Evolutionary conservation across 108 stramenopile genomes (phyloP).

Genomic region (Epithemia pelagica): DNA sequence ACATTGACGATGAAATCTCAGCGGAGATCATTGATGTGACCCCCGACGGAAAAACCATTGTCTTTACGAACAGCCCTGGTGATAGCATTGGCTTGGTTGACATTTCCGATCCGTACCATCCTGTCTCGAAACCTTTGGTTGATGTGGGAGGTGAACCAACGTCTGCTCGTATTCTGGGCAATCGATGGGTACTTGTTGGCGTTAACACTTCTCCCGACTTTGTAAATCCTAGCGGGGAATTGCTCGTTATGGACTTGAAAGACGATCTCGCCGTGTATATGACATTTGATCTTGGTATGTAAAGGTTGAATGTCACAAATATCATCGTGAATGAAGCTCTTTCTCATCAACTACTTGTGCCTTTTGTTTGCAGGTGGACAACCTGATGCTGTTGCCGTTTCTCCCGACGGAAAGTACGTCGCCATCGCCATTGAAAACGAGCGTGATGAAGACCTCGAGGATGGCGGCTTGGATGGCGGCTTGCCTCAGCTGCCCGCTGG

Average conservation of each 20-base stretch:
- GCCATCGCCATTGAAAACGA: conserved; percentile 67
- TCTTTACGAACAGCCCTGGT: conserved; percentile 37
- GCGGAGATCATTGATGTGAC: conserved; percentile 40
- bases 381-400: conserved; percentile 49
- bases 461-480: conserved; percentile 33
- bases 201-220: conserved; percentile 50
- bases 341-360: too few species aligned
- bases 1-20: conserved; percentile 30
- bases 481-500: conserved; percentile 51
- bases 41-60: conserved; percentile 37
- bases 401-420: conserved; percentile 35
- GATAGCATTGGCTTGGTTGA: conserved; percentile 53
- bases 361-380: conserved; percentile 17
- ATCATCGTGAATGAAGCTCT: too few species aligned
- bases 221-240: conserved; percentile 29
- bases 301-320: too few species aligned
- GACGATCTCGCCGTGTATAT: conserved; percentile 26
- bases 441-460: conserved; percentile 52
- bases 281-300: too few species aligned
- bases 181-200: conserved; percentile 25
- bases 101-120: conserved; percentile 39
- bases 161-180: conserved; percentile 36
- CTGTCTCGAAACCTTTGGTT: conserved; percentile 22
- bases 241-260: conserved; percentile 35
- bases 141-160: conserved; percentile 59